These are phyloP conservation scores for Candida alai DNA, from an alignment of 805 yeast genomes.

Conservation along the genomic window DNA sequence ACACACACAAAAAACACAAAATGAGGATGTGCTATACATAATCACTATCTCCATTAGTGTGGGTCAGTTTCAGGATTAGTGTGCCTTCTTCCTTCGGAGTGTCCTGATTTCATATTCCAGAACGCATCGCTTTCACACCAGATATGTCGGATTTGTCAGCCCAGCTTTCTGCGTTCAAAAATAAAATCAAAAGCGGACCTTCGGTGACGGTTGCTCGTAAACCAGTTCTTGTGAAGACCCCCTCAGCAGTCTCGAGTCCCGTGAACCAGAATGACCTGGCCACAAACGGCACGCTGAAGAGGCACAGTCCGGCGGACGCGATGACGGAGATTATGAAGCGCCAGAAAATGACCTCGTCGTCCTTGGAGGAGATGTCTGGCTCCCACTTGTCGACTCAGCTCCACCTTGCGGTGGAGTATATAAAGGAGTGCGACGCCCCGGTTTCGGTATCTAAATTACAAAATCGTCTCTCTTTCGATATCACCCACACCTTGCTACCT, in stretches of 20 bases:
- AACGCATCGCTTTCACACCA: too few species aligned
- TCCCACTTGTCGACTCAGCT: conserved; percentile 82
- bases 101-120: conserved; percentile 1
- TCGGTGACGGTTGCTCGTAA: conserved; percentile 34
- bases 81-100: conserved; percentile 3
- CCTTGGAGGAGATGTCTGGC: conserved; percentile 28
- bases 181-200: conserved; percentile 42
- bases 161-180: conserved; percentile 44
- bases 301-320: conserved; percentile 18
- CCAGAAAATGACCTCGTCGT: conserved; percentile 19
- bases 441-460: conserved; percentile 63
- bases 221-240: conserved; percentile 16
- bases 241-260: conserved; percentile 12
- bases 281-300: conserved; percentile 9
- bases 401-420: conserved; percentile 86
- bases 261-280: conserved; percentile 3
- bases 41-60: too few species aligned
- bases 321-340: conserved; percentile 34
- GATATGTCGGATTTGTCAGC: conserved; percentile 37
- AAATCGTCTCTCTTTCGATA: conserved; percentile 59
- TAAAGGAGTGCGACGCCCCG: conserved; percentile 70
- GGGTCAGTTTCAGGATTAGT: too few species aligned
- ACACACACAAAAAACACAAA: too few species aligned
- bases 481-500: conserved; percentile 62
- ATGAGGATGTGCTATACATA: too few species aligned